Conservation (phyloP, 2,329 filamentous ascomycete genomes). For the Trichoderma sp. region DNA sequence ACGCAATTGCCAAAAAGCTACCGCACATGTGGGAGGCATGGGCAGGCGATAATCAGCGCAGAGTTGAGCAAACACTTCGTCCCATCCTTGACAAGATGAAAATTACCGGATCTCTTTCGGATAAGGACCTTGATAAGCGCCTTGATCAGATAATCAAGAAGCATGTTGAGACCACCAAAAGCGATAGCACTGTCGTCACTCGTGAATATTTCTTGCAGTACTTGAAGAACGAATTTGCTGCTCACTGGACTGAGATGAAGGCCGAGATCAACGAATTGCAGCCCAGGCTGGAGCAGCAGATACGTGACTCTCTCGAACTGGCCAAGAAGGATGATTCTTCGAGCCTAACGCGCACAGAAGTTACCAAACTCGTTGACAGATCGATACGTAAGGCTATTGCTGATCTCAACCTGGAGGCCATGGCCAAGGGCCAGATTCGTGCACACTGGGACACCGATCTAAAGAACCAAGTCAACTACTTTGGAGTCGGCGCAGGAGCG, state of each 20-base stretch:
- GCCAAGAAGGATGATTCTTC: conserved; percentile 35
- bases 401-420: conserved; percentile 51
- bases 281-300: conserved; percentile 41
- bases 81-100: conserved; percentile 43
- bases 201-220: conserved; percentile 54
- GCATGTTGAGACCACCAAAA: conserved; percentile 40
- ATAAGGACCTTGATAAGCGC: conserved; percentile 39
- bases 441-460: conserved; percentile 50
- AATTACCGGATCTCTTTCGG: conserved; percentile 39
- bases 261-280: conserved; percentile 47
- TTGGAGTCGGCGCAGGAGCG: conserved; percentile 68
- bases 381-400: conserved; percentile 50
- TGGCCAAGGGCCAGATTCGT: conserved; percentile 53
- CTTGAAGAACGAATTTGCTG: conserved; percentile 46
- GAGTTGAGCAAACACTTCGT: conserved; percentile 40
- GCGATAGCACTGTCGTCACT: conserved; percentile 47
- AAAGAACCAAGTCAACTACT: conserved; percentile 70
- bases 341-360: conserved; percentile 47
- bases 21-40: conserved; percentile 56
- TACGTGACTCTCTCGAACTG: conserved; percentile 39
- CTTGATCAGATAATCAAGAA: conserved; percentile 46
- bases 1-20: conserved; percentile 39
- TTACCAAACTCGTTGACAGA: conserved; percentile 47
- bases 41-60: conserved; percentile 54
- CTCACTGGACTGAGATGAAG: conserved; percentile 46